A percentile compares a stretch with the other conserved stretches of the same genome.
Conservation (phyloP, 2,329 filamentous ascomycete species). For the Dothistroma septosporum region DNA sequence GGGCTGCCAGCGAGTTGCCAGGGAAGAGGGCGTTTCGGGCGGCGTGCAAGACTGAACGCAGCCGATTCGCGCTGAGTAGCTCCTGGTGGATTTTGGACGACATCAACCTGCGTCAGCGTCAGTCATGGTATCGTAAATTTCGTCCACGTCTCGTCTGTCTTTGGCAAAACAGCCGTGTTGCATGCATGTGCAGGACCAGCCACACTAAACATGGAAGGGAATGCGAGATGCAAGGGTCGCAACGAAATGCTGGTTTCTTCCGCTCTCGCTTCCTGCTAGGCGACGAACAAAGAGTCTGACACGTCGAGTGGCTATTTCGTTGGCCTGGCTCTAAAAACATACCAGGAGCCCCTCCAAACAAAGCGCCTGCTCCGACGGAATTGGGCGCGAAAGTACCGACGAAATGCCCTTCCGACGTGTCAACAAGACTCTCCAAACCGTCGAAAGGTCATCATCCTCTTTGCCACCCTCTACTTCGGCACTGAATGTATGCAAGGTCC, state of each 20-base stretch:
- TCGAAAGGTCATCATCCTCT: conserved; percentile 8
- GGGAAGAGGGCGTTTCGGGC: conserved; percentile 80
- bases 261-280: conserved; percentile 7
- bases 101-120: conserved; percentile 39
- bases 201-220: conserved; percentile 9
- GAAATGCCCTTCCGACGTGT: too few relatives aligned
- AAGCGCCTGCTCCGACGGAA: too few relatives aligned
- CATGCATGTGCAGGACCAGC: conserved; percentile 17
- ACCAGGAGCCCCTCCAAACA: too few relatives aligned
- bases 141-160: conserved; percentile 10
- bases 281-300: conserved; percentile 11
- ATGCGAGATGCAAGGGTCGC: conserved; percentile 12
- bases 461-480: conserved; percentile 19
- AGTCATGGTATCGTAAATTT: background rate
- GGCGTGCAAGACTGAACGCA: conserved; percentile 56
- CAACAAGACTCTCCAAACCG: background rate
- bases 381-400: too few relatives aligned
- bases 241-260: conserved; percentile 7
- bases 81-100: conserved; percentile 42
- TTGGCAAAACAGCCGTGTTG: conserved; percentile 18
- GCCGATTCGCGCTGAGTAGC: conserved; percentile 41
- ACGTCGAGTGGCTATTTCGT: too few relatives aligned
- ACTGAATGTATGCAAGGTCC: conserved; percentile 12
- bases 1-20: conserved; percentile 68
- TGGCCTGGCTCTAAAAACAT: too few relatives aligned